These are phyloP conservation scores for Calonectria naviculata DNA, from an alignment of 2,329 filamentous ascomycete species.

Conservation along the genomic window DNA sequence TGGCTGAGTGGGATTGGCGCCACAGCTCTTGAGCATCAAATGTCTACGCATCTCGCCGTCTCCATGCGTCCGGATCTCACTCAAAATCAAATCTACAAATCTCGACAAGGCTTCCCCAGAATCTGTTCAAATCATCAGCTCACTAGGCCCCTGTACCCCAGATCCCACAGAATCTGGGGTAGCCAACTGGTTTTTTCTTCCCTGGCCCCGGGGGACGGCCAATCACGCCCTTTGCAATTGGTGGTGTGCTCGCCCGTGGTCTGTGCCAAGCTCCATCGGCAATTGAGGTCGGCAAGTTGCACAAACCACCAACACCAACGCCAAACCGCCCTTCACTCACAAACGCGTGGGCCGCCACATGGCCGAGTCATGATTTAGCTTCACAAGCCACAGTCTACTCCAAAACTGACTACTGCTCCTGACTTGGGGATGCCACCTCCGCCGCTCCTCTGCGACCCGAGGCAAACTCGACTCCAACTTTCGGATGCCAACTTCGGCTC, in stretches of 20 bases:
- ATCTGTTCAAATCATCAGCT: conserved; percentile 1
- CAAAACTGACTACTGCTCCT: not conserved
- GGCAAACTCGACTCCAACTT: conserved; percentile 4
- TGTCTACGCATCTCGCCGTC: not conserved
- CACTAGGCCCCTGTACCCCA: conserved; percentile 23
- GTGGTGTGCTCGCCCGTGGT: conserved; percentile 18
- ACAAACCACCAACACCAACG: not conserved
- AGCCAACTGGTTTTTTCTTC: not conserved
- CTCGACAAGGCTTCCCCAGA: conserved; percentile 22
- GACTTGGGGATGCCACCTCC: not conserved
- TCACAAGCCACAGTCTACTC: not conserved
- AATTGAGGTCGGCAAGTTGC: conserved; percentile 40
- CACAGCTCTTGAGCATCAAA: not conserved
- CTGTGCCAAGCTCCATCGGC: conserved; percentile 38
- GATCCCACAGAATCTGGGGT: conserved; percentile 18
- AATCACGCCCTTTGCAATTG: conserved; percentile 11
- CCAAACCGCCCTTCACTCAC: not conserved
- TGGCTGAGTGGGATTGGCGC: not conserved
- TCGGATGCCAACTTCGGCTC: conserved; percentile 19
- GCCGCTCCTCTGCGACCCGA: not conserved
- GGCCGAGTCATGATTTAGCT: not conserved
- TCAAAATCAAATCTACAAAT: conserved; percentile 13
- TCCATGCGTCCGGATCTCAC: conserved; percentile 17
- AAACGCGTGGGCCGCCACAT: not conserved
- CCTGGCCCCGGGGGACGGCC: conserved; percentile 16